These are phyloP conservation scores for Monosporascus sp. DNA, from an alignment of 2,329 filamentous ascomycete genomes.

Conservation along the genomic window DNA sequence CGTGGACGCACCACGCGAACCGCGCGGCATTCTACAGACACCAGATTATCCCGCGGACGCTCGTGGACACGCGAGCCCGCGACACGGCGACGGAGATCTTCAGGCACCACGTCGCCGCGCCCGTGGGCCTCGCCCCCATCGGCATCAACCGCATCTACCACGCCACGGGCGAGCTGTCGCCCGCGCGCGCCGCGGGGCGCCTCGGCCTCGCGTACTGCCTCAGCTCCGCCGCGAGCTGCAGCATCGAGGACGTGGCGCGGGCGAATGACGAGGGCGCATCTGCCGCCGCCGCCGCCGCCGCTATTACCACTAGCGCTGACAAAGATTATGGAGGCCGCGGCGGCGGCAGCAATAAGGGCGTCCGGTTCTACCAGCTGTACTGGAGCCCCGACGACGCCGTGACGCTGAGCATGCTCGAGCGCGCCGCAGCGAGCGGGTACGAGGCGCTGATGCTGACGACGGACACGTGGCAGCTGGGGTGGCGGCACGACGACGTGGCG, in stretches of 20 bases:
- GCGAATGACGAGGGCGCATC: conserved; percentile 43
- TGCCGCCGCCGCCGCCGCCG: too few relatives aligned
- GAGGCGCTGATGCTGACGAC: conserved; percentile 54
- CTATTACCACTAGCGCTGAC: neutral
- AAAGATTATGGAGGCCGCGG: neutral
- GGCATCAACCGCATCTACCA: conserved; percentile 64
- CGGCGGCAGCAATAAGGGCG: conserved; percentile 13
- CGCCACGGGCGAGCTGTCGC: conserved; percentile 49
- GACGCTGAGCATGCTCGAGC: conserved; percentile 48
- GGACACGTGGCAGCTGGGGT: conserved; percentile 60
- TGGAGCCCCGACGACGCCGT: conserved; percentile 58
- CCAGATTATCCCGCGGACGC: conserved; percentile 55
- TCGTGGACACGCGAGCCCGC: conserved; percentile 54
- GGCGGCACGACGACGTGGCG: conserved; percentile 53
- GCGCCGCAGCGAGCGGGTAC: conserved; percentile 49
- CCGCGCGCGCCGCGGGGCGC: conserved; percentile 55
- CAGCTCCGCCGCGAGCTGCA: conserved; percentile 48
- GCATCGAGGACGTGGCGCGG: conserved; percentile 52
- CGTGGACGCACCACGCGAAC: conserved; percentile 48
- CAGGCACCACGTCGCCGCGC: conserved; percentile 52
- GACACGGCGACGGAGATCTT: conserved; percentile 55
- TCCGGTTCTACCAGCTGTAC: conserved; percentile 59
- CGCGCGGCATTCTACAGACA: conserved; percentile 60
- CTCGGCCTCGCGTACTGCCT: conserved; percentile 55
- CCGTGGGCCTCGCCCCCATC: conserved; percentile 59